Percentiles rank a stretch among this genome's conserved stretches.
Evolutionary conservation across 371 early-diverging fungal species (phyloP).

Genomic region (Chytridium lagenaria): DNA sequence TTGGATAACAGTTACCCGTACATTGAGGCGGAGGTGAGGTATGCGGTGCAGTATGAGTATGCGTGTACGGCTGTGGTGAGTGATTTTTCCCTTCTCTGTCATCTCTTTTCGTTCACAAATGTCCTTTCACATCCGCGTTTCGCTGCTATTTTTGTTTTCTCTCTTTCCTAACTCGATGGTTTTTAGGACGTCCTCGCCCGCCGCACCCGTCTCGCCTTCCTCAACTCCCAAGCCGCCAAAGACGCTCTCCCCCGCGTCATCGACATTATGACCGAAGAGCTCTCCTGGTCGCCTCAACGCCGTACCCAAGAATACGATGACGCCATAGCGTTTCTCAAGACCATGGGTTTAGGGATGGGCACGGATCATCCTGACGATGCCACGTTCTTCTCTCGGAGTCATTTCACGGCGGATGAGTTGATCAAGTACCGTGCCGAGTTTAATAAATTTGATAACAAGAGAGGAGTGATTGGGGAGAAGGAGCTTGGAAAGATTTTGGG

Average conservation of each 20-base stretch:
- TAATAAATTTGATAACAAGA: constrained; percentile 51
- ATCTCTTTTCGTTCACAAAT: too few species aligned
- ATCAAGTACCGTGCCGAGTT: constrained; percentile 69
- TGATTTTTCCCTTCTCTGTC: too few species aligned
- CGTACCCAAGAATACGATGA: constrained; percentile 71
- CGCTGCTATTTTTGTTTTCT: too few species aligned
- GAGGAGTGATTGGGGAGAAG: constrained; percentile 56
- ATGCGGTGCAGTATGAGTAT: constrained; percentile 91
- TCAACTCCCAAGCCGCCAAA: constrained; percentile 92
- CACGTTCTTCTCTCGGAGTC: constrained; percentile 65
- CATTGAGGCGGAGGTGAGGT: constrained; percentile 95
- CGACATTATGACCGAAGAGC: constrained; percentile 90
- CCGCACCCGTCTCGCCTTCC: constrained; percentile 92
- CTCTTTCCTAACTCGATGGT: too few species aligned
- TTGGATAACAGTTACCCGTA: constrained; percentile 89
- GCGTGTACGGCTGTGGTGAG: constrained; percentile 85
- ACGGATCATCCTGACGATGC: constrained; percentile 30
- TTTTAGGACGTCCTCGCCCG: constrained; percentile 94
- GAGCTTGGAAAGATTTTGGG: constrained; percentile 45
- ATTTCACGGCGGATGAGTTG: constrained; percentile 75
- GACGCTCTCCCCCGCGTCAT: constrained; percentile 87
- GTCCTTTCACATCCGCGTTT: too few species aligned
- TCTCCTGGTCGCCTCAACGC: constrained; percentile 77
- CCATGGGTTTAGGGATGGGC: constrained; percentile 80
- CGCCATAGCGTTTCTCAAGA: constrained; percentile 76